Evolutionary conservation across 371 early-diverging fungal genomes (phyloP).

Genomic region (Circinella umbellata): DNA sequence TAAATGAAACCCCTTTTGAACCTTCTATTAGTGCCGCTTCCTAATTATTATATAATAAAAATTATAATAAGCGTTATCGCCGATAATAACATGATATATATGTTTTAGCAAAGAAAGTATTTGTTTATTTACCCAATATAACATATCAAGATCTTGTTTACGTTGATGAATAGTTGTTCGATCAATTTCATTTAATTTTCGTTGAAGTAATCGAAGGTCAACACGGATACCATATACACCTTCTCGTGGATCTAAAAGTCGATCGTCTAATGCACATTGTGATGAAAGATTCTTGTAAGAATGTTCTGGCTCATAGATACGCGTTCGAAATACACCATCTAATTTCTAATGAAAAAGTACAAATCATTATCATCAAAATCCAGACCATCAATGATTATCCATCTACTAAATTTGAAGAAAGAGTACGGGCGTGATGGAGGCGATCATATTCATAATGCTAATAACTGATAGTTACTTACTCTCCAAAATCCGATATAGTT

Average conservation of each 20-base stretch:
- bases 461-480: slow-evolving; percentile 21
- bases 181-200: slow-evolving; percentile 38
- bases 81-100: too few relatives aligned
- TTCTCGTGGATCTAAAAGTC: slow-evolving; percentile 14
- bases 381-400: not conserved
- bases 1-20: slow-evolving; percentile 59
- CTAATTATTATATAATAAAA: slow-evolving; percentile 15
- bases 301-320: slow-evolving; percentile 41
- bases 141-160: slow-evolving; percentile 42
- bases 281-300: slow-evolving; percentile 40
- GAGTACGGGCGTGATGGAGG: too few relatives aligned
- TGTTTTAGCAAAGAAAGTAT: not conserved
- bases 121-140: slow-evolving; percentile 44
- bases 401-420: not conserved
- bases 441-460: not conserved
- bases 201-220: slow-evolving; percentile 30
- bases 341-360: slow-evolving; percentile 30
- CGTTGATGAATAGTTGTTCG: slow-evolving; percentile 34
- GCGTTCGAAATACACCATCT: slow-evolving; percentile 43
- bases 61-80: too few relatives aligned
- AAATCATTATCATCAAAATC: not conserved
- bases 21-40: slow-evolving; percentile 43
- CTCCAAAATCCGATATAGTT: slow-evolving; percentile 58
- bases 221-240: slow-evolving; percentile 32
- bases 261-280: slow-evolving; percentile 17